A percentile compares a stretch with the other conserved stretches of the same genome.
phyloP scores from a whole-genome alignment of 129 eudicot genomes.

The Centrapalus pauciflorus region DNA sequence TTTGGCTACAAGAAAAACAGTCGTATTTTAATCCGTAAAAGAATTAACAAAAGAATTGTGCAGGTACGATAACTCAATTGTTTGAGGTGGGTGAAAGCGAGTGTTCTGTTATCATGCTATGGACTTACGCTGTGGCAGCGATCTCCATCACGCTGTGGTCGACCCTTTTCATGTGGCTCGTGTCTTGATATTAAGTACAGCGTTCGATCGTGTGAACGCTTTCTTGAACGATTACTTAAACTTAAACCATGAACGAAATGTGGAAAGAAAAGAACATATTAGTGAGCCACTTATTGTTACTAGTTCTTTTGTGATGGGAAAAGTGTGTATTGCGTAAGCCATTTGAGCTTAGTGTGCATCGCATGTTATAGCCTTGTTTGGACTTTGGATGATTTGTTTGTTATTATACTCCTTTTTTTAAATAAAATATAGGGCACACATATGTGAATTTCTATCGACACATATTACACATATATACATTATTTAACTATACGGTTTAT shows the following conservation, averaged over 20 bases:
- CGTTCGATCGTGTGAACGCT: background rate
- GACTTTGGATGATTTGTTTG: no score
- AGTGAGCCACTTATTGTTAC: background rate
- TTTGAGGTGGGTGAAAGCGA: slow-evolving; percentile 53
- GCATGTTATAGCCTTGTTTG: no score
- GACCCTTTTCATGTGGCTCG: slow-evolving; percentile 50
- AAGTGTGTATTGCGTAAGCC: background rate
- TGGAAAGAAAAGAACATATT: background rate
- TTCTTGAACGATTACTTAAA: background rate
- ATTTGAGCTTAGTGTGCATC: no score
- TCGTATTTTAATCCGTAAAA: background rate
- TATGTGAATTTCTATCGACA: no score
- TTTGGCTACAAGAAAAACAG: background rate
- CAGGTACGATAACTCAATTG: slow-evolving; percentile 67
- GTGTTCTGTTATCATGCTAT: slow-evolving; percentile 58
- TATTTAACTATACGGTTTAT: no score
- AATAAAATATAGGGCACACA: no score
- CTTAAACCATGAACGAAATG: background rate
- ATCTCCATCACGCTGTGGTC: slow-evolving; percentile 49
- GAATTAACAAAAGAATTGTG: background rate
- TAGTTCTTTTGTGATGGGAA: background rate
- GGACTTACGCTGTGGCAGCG: slow-evolving; percentile 46
- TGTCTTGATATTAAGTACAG: slow-evolving; percentile 1
- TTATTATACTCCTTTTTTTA: no score
- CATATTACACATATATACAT: no score